Conservation (phyloP, 2,329 filamentous ascomycete genomes). For the Pseudogymnoascus sp. region DNA sequence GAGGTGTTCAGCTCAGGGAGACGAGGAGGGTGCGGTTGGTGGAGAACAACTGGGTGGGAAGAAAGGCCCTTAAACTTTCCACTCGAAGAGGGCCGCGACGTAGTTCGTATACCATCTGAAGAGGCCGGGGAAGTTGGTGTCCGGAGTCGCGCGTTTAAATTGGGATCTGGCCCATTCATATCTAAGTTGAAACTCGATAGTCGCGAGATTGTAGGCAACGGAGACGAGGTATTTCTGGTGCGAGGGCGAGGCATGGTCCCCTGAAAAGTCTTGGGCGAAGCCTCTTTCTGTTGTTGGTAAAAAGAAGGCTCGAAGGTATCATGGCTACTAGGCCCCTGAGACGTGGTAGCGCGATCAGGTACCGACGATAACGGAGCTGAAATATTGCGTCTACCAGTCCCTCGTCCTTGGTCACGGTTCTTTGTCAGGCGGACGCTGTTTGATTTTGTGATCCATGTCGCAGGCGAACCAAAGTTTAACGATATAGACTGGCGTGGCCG, state of each 20-base stretch:
- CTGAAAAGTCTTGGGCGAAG: constrained; percentile 22
- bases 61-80: constrained; percentile 35
- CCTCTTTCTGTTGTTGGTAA: constrained; percentile 18
- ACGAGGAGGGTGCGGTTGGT: constrained; percentile 17
- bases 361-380: constrained; percentile 42
- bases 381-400: constrained; percentile 43
- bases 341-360: constrained; percentile 22
- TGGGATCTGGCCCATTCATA: constrained; percentile 40
- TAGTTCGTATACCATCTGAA: constrained; percentile 26
- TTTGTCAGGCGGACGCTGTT: constrained; percentile 52
- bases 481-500: constrained; percentile 48
- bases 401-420: constrained; percentile 38
- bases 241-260: constrained; percentile 18
- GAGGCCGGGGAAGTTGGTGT: constrained; percentile 23
- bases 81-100: constrained; percentile 36
- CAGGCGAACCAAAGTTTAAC: constrained; percentile 51
- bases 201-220: constrained; percentile 46
- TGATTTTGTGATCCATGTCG: constrained; percentile 48
- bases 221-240: constrained; percentile 44
- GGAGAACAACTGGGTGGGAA: constrained; percentile 18
- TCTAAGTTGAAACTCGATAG: constrained; percentile 51
- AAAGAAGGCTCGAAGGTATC: constrained; percentile 22
- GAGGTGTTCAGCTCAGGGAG: constrained; percentile 20
- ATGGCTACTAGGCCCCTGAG: constrained; percentile 19
- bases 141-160: constrained; percentile 25